Evolutionary conservation across 2,329 filamentous ascomycete genomes (phyloP), one percentile per base, ranked within the genome.

Genomic region (Fonsecaea nubica): DNA sequence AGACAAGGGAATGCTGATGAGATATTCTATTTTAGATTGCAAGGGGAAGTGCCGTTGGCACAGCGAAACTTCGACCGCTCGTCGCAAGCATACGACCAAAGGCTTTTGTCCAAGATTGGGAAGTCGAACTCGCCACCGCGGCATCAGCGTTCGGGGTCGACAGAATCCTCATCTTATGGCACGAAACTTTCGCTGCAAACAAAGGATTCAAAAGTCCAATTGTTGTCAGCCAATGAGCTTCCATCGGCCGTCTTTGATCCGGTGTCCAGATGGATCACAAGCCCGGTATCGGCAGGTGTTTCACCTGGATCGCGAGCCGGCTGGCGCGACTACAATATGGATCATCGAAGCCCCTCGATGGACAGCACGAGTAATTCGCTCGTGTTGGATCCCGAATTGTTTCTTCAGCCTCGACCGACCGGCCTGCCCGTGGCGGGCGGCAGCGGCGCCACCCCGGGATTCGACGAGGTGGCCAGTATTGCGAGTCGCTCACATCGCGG

Each of bases 61-160:
- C 82, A 85, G 69, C 80, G 83, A 68, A 83, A 85, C 55, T 82
- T 87, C 48, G 82, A 86, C 70, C 82, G 81, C 64, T 87, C 86
- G 2, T 87, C 85, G 30, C 84, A 88, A 72, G 85, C 83, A 36
- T 89, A 89, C 76, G 87, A 89, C 73, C 85, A 88, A 74, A 84
- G 87, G 68, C 77, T 89, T 12, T 76, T 89, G 32, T 87, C 85
- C 57, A 87, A 87, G 71, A 88, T 89, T 65, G 86, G 86, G 36
- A 86, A 86, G 55, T 83, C 85, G 5, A 84, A 84, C 64, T 86
- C 86, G 7, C 83, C 84, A 32, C 83, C 84, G 18, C 79, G 84
- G 58, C 79, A 75, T 61, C 40, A 77, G 73, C 76, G 67, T 74
- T 74, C 38, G 59, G 72, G 66, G 65, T 75, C 74, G 32, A 66